Percentiles rank a stretch among this genome's conserved stretches.
These are phyloP conservation scores for Kalmusia sp. DNA, from an alignment of 2,329 filamentous ascomycete species.

Conservation along the genomic window DNA sequence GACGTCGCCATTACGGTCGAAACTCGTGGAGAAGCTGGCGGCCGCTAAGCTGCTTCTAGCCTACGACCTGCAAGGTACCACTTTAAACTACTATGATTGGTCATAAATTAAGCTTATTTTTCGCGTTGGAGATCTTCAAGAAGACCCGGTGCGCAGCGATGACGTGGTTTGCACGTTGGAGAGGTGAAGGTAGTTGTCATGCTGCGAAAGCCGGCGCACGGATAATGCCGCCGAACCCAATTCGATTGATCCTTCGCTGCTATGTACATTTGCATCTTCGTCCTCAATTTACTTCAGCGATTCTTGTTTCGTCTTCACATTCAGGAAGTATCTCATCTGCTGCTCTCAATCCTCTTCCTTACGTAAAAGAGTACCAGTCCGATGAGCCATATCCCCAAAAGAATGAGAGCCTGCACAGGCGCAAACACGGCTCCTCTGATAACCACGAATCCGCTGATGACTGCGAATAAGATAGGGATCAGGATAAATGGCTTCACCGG, in stretches of 20 bases:
- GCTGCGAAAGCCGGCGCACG: background rate
- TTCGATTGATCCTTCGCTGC: too few species aligned
- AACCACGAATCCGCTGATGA: conserved; percentile 59
- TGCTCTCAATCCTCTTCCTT: conserved; percentile 2
- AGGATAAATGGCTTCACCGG: conserved; percentile 66
- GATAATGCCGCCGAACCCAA: too few species aligned
- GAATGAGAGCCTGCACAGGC: conserved; percentile 37
- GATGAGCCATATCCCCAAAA: conserved; percentile 38
- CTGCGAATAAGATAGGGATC: conserved; percentile 61
- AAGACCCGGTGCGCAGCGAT: background rate
- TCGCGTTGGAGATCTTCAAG: background rate
- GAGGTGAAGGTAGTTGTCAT: background rate
- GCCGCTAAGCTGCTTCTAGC: background rate
- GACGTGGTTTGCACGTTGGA: background rate
- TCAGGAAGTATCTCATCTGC: too few species aligned
- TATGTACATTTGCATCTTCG: too few species aligned
- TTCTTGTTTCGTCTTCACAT: too few species aligned
- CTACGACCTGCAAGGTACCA: background rate
- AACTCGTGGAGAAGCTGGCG: background rate
- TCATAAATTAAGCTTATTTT: background rate
- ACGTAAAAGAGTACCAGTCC: conserved; percentile 24
- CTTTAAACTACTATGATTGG: background rate
- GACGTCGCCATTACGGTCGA: conserved; percentile 9
- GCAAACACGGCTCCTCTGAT: conserved; percentile 45
- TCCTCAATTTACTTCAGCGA: too few species aligned